A percentile compares a stretch with the other conserved stretches of the same genome.
phyloP scores from a whole-genome alignment of 306 rosid genomes.

The Quercus cerris region DNA sequence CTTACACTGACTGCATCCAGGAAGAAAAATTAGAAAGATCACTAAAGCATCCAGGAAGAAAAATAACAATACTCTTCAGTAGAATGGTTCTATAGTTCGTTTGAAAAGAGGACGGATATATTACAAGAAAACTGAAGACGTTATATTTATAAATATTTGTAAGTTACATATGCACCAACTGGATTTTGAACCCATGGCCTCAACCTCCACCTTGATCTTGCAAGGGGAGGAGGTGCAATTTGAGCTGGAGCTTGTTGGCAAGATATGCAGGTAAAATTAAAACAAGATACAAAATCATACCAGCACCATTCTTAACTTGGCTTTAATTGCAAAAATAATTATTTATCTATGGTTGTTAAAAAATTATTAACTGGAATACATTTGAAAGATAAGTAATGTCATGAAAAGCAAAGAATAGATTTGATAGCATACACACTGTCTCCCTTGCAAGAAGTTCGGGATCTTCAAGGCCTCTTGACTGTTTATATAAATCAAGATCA shows the following conservation, averaged over 20 bases:
- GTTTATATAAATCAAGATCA: constrained; percentile 73
- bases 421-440: constrained; percentile 77
- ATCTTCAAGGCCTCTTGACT: constrained; percentile 80
- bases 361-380: not conserved
- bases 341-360: not conserved
- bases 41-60: constrained; percentile 25
- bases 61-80: constrained; percentile 3
- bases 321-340: constrained; percentile 6
- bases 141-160: not conserved
- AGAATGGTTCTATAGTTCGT: not conserved
- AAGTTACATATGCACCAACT: no score
- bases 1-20: constrained; percentile 85
- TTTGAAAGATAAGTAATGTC: not conserved
- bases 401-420: constrained; percentile 8
- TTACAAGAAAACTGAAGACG: not conserved
- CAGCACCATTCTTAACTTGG: constrained; percentile 1
- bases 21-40: not conserved
- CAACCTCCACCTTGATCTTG: no score
- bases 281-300: constrained; percentile 1
- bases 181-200: no score
- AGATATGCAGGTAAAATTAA: not conserved
- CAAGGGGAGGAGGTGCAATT: no score
- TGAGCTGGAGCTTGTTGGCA: not conserved
- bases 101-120: not conserved
- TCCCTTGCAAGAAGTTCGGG: constrained; percentile 88